A percentile compares a stretch with the other conserved stretches of the same genome.
Conservation (phyloP, 148 eudicot species). For the Arctostaphylos glauca region DNA sequence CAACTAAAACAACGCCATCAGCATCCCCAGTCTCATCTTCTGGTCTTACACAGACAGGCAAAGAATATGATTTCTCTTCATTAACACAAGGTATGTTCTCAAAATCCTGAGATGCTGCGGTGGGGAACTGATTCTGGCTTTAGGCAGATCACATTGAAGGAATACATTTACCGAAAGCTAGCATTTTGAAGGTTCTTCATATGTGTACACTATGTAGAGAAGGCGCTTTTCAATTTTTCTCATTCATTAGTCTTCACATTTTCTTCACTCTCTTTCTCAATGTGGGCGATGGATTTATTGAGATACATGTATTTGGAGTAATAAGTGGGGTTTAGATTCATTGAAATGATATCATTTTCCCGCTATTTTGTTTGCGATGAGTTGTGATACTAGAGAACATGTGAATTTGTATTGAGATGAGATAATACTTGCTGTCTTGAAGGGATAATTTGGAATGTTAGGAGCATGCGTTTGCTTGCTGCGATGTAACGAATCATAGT, state of each 20-base stretch:
- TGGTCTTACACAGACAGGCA: conserved; percentile 44
- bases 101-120: conserved; percentile 41
- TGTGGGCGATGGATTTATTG: conserved; percentile 22
- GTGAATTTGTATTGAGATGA: conserved; percentile 13
- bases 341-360: conserved; percentile 2
- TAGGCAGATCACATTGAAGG: conserved; percentile 6
- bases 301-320: conserved; percentile 17
- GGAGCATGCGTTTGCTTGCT: not conserved
- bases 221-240: conserved; percentile 17
- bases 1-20: conserved; percentile 33
- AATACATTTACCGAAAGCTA: conserved; percentile 8
- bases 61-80: conserved; percentile 88
- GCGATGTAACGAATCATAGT: not conserved
- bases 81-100: conserved; percentile 84
- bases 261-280: not conserved
- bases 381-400: not conserved
- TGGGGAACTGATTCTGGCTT: conserved; percentile 2
- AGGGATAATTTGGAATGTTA: not conserved
- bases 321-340: conserved; percentile 25
- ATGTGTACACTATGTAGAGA: conserved; percentile 36
- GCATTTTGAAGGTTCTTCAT: conserved; percentile 12
- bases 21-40: conserved; percentile 41
- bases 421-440: conserved; percentile 2
- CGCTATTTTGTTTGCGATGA: not conserved
- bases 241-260: not conserved